Base-by-base conservation (phyloP, 1,284 basidiomycete genomes). In the Waitea zeae region DNA sequence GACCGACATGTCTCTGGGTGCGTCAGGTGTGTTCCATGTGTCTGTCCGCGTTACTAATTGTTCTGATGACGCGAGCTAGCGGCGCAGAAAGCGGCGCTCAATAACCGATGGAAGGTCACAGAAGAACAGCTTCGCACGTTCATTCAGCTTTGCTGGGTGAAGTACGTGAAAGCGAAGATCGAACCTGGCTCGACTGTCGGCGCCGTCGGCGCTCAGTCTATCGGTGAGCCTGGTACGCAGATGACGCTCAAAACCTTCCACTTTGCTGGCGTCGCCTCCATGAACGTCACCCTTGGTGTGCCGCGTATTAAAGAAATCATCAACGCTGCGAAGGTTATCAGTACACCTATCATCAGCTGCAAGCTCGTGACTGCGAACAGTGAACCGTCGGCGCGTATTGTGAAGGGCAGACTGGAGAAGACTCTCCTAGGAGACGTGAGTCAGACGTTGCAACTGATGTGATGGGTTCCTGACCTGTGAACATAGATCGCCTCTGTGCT, bases 161-260 rank as follows among this genome's bases (percentile, higher is more conserved):
- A 86, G 52, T 95, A 93, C 50, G 78, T 88, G 24, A 86, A 88
- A 56, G 86, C 90, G 5, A 86, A 88, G 50, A 92, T 96, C 44
- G 90, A 96, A 55, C 92, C 90, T 34, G 87, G 83, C 12, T 93
- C 90, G 0, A 97, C 95, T 4, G 95, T 98, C 13, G 95, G 95
- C 34, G 95, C 95, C 12, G 89, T 99, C 31, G 95, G 95, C 12
- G 95, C 95, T 1, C 95, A 99, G 53, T 98, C 95, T 5, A 98
- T 99, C 43, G 95, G 95, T 52, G 95, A 99, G 56, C 95, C 95
- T 1, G 95, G 95, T 38, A 99, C 95, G 2, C 95, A 99, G 52
- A 98, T 99, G 95, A 98, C 95, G 5, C 58, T 98, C 44, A 99
- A 98, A 59, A 98, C 95, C 40, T 99, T 99, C 76, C 95, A 99